These are phyloP conservation scores for Casuarina equisetifolia DNA, from an alignment of 306 rosid genomes.

Conservation along the genomic window DNA sequence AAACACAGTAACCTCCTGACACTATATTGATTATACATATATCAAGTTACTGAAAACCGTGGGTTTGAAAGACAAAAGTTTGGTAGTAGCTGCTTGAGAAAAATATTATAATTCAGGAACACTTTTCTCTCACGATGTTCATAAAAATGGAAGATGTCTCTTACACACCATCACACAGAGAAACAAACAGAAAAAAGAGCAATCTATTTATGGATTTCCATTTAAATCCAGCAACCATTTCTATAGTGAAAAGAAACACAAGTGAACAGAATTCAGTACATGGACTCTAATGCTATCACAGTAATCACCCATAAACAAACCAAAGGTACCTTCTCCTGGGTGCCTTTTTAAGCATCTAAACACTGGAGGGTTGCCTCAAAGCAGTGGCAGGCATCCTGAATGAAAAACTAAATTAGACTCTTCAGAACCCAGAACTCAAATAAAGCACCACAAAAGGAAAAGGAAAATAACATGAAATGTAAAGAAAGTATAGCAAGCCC, in stretches of 20 bases:
- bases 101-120: conserved; percentile 14
- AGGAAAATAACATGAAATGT: conserved; percentile 18
- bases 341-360: conserved; percentile 86
- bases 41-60: background rate
- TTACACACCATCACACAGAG: conserved; percentile 23
- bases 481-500: conserved; percentile 21
- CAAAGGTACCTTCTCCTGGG: conserved; percentile 98
- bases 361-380: conserved; percentile 87
- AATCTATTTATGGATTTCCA: conserved; percentile 19
- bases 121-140: background rate
- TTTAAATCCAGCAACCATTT: conserved; percentile 18
- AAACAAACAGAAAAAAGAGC: background rate
- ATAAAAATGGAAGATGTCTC: background rate
- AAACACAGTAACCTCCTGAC: background rate
- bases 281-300: conserved; percentile 46
- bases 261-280: conserved; percentile 26
- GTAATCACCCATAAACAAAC: conserved; percentile 82
- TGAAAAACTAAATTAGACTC: conserved; percentile 85
- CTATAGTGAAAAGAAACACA: background rate
- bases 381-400: conserved; percentile 88
- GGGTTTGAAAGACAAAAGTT: background rate
- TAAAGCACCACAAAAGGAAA: conserved; percentile 34
- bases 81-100: background rate
- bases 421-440: conserved; percentile 50
- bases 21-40: background rate